Percentiles rank a stretch among this genome's conserved stretches.
phyloP scores from a whole-genome alignment of 306 rosid species.

The Rosa rugosa region DNA sequence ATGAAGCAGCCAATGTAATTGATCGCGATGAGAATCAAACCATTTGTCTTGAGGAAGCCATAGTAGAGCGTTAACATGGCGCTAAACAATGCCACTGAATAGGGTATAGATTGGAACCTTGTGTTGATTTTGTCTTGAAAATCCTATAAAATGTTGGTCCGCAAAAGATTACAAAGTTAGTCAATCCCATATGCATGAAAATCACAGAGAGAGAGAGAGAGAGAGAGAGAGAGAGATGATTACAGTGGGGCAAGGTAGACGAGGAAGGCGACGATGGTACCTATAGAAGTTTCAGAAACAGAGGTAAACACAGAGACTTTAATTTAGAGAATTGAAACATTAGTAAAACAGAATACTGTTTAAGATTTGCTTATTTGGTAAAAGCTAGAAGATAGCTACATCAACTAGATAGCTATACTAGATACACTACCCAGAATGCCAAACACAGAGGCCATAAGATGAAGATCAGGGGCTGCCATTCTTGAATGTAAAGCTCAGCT shows the following conservation, averaged over 20 bases:
- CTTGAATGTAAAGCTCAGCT: background rate
- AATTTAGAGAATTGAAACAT: background rate
- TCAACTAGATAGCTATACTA: background rate
- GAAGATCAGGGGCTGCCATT: conserved; percentile 19
- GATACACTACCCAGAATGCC: conserved; percentile 41
- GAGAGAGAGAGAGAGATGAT: background rate
- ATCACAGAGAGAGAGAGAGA: background rate
- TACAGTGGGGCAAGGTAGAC: conserved; percentile 41
- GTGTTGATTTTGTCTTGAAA: conserved; percentile 31
- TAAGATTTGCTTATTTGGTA: background rate
- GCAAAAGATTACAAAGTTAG: background rate
- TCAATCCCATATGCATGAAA: background rate
- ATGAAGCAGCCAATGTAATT: conserved; percentile 28
- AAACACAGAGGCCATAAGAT: conserved; percentile 32
- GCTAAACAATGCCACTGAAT: conserved; percentile 39
- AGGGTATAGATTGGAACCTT: conserved; percentile 35
- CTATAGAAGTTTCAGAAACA: conserved; percentile 8
- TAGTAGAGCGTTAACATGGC: conserved; percentile 39
- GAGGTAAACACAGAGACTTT: background rate
- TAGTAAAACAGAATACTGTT: background rate
- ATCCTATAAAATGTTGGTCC: conserved; percentile 43
- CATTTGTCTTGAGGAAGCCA: conserved; percentile 26
- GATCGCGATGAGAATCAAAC: conserved; percentile 30
- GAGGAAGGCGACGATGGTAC: conserved; percentile 27
- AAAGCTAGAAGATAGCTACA: background rate